Conservation (phyloP, 345 rosid species). For the Pseudoturritis turrita region DNA sequence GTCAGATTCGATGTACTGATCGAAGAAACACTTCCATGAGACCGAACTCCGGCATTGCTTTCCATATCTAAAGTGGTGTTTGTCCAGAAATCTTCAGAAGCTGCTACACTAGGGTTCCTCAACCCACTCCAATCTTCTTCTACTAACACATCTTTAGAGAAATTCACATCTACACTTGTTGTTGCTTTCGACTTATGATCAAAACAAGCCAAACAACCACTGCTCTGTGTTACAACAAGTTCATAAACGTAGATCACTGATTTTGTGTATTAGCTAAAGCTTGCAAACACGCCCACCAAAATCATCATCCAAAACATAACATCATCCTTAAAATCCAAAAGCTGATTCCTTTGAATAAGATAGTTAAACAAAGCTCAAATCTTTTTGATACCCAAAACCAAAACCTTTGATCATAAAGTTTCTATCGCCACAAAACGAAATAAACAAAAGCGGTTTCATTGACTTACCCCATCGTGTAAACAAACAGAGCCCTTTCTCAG, state of each 20-base stretch:
- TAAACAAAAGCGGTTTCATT: not conserved
- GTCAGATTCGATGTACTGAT: slow-evolving; percentile 41
- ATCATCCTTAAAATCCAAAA: not conserved
- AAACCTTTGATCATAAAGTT: not conserved
- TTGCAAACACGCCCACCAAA: not conserved
- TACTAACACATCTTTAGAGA: slow-evolving; percentile 22
- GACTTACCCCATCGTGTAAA: slow-evolving; percentile 23
- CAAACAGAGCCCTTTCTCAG: not conserved
- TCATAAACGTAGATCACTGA: slow-evolving; percentile 1
- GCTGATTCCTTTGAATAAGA: too few species aligned
- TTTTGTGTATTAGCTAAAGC: too few species aligned
- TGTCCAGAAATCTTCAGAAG: slow-evolving; percentile 56
- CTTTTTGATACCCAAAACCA: not conserved
- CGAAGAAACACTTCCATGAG: slow-evolving; percentile 67
- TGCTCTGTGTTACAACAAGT: slow-evolving; percentile 74
- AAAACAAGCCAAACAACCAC: slow-evolving; percentile 78
- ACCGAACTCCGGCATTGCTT: slow-evolving; percentile 35
- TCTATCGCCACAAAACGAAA: not conserved
- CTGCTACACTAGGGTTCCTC: slow-evolving; percentile 35
- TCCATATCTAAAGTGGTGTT: slow-evolving; percentile 63
- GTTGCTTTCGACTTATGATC: slow-evolving; percentile 33
- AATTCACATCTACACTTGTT: slow-evolving; percentile 3
- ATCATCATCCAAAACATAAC: not conserved
- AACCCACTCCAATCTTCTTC: slow-evolving; percentile 14
- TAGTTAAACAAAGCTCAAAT: not conserved